Conservation (phyloP, 164 flowering plant genomes). For the Umbilicus rupestris region DNA sequence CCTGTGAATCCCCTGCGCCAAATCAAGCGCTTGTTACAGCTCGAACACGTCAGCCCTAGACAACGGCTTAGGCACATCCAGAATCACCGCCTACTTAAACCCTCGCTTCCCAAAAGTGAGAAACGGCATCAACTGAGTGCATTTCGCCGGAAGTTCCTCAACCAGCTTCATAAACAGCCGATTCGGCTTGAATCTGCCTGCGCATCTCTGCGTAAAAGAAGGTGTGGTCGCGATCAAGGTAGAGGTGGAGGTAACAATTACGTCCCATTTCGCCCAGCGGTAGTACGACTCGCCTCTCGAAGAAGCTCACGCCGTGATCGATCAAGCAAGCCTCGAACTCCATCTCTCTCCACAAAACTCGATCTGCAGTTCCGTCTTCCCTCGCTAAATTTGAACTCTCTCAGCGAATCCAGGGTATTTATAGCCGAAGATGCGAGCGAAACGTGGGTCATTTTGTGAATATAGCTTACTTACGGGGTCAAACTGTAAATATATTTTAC, state of each 20-base stretch:
- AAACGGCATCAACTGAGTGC: conserved; percentile 41
- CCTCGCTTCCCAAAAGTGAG: too few species aligned
- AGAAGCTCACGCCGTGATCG: conserved; percentile 59
- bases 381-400: too few species aligned
- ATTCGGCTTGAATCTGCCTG: conserved; percentile 18
- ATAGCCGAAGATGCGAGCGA: too few species aligned
- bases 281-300: conserved; percentile 74
- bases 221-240: conserved; percentile 62
- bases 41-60: conserved; percentile 63
- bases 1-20: too few species aligned
- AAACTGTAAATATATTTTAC: too few species aligned
- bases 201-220: conserved; percentile 30
- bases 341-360: conserved; percentile 38
- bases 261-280: conserved; percentile 79
- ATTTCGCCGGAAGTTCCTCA: conserved; percentile 68
- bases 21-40: conserved; percentile 65
- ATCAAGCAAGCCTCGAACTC: conserved; percentile 87
- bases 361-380: too few species aligned
- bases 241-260: conserved; percentile 69
- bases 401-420: too few species aligned
- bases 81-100: too few species aligned
- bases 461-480: too few species aligned
- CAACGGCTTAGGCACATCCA: conserved; percentile 90
- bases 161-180: conserved; percentile 76
- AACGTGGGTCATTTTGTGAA: too few species aligned